Conservation (phyloP, 2,329 filamentous ascomycete genomes). For the Lasiodiplodia theobromae region DNA sequence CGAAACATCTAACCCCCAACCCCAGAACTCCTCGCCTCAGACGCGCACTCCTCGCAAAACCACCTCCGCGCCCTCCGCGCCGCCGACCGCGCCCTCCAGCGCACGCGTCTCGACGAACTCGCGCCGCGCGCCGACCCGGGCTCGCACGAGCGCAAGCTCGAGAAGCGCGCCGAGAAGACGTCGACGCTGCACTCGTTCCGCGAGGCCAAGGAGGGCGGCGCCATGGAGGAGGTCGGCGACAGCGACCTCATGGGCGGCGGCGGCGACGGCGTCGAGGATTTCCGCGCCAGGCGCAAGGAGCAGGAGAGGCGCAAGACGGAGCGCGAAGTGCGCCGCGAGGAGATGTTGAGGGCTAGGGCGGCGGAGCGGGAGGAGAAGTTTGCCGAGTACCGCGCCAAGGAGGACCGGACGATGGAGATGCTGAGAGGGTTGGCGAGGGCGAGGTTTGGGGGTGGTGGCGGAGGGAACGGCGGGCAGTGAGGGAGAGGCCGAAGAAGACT, state of each 20-base stretch:
- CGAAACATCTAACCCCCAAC: not conserved
- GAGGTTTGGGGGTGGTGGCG: slow-evolving; percentile 57
- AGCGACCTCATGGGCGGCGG: slow-evolving; percentile 80
- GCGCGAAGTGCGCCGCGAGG: slow-evolving; percentile 81
- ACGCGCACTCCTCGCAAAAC: slow-evolving; percentile 51
- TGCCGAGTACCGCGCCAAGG: slow-evolving; percentile 73
- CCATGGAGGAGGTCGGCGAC: slow-evolving; percentile 70
- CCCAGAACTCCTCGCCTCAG: slow-evolving; percentile 59
- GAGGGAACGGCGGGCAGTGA: not conserved
- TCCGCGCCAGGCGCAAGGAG: slow-evolving; percentile 70
- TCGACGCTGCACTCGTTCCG: slow-evolving; percentile 77
- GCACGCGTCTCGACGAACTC: slow-evolving; percentile 79
- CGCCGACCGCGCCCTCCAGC: slow-evolving; percentile 70
- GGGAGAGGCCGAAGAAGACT: not conserved
- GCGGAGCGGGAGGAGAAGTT: slow-evolving; percentile 83
- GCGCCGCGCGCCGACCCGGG: slow-evolving; percentile 83
- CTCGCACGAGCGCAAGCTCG: slow-evolving; percentile 80
- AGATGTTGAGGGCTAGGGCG: slow-evolving; percentile 74
- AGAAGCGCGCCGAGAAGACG: slow-evolving; percentile 79
- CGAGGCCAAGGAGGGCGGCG: slow-evolving; percentile 68
- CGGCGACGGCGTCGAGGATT: slow-evolving; percentile 68
- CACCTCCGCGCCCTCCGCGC: slow-evolving; percentile 69
- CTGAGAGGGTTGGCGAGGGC: slow-evolving; percentile 79
- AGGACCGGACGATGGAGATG: slow-evolving; percentile 85
- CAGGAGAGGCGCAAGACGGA: slow-evolving; percentile 78